A percentile compares a stretch with the other conserved stretches of the same genome.
phyloP scores from a whole-genome alignment of 176 grass and related monocot genomes.

The Ananas comosus region DNA sequence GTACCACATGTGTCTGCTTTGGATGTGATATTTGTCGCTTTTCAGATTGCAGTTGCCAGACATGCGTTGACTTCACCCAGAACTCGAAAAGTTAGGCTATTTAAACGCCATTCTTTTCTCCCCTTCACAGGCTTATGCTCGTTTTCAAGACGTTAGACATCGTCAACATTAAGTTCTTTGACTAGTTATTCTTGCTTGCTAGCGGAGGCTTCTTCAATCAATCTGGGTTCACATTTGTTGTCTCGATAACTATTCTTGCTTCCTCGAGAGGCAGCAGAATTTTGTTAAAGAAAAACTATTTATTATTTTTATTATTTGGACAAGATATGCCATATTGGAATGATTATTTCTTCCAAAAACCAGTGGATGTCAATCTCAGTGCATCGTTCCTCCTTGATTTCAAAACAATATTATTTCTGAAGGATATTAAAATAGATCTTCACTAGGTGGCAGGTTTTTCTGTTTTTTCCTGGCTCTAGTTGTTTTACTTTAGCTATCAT shows the following conservation, averaged over 20 bases:
- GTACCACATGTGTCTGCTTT: slow-evolving; percentile 88
- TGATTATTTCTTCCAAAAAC: neutral
- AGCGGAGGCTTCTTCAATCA: neutral
- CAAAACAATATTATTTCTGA: too few species aligned
- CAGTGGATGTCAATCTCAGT: neutral
- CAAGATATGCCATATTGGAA: neutral
- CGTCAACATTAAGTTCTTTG: neutral
- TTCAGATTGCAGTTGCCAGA: slow-evolving; percentile 82
- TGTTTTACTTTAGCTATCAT: too few species aligned
- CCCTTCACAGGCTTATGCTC: neutral
- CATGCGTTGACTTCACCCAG: slow-evolving; percentile 77
- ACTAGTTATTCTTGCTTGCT: neutral
- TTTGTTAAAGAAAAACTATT: slow-evolving; percentile 6
- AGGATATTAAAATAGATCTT: too few species aligned
- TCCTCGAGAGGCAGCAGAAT: neutral
- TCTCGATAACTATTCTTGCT: neutral
- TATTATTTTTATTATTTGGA: neutral
- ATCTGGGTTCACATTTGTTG: neutral
- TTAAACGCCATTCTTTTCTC: neutral
- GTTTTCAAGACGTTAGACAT: neutral
- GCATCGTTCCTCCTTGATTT: too few species aligned
- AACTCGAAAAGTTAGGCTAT: slow-evolving; percentile 20
- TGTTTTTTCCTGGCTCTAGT: too few species aligned
- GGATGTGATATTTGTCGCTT: slow-evolving; percentile 88
- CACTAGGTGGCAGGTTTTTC: too few species aligned